These are phyloP conservation scores for Xylaria longipes DNA, from an alignment of 495 filamentous ascomycete species.

Conservation along the genomic window DNA sequence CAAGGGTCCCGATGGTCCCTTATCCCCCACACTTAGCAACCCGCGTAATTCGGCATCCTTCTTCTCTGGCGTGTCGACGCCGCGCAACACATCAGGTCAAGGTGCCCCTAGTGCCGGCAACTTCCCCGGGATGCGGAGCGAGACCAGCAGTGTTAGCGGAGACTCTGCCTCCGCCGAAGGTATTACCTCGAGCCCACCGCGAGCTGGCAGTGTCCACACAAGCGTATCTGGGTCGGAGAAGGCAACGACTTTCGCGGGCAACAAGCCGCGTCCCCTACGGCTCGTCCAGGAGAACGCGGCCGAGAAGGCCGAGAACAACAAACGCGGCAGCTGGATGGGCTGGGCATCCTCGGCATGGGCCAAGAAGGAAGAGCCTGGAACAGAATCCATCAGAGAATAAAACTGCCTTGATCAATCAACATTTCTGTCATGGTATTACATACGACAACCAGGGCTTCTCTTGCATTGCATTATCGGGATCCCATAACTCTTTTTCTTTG, in stretches of 20 bases:
- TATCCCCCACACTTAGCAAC: slow-evolving; percentile 61
- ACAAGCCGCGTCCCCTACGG: slow-evolving; percentile 81
- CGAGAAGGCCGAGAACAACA: slow-evolving; percentile 52
- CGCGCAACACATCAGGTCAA: slow-evolving; percentile 40
- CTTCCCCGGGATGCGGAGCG: slow-evolving; percentile 60
- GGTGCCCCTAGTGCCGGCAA: slow-evolving; percentile 57
- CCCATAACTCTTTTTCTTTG: neutral
- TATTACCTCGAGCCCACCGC: slow-evolving; percentile 62
- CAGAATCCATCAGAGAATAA: slow-evolving; percentile 30
- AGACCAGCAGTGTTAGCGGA: slow-evolving; percentile 69
- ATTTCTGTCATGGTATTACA: neutral
- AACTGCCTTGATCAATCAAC: neutral
- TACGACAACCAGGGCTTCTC: neutral
- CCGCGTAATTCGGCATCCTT: slow-evolving; percentile 54
- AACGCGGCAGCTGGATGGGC: slow-evolving; percentile 64
- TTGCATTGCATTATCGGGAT: slow-evolving; percentile 12
- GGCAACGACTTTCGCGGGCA: slow-evolving; percentile 65
- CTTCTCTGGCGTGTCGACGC: slow-evolving; percentile 42
- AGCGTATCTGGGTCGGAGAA: slow-evolving; percentile 68
- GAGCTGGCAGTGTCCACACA: slow-evolving; percentile 58
- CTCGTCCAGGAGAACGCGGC: slow-evolving; percentile 73
- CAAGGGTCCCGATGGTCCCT: slow-evolving; percentile 61
- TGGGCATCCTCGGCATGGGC: slow-evolving; percentile 54
- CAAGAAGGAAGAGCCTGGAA: slow-evolving; percentile 47
- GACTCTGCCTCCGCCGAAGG: slow-evolving; percentile 61